A percentile compares a stretch with the other conserved stretches of the same genome.
Evolutionary conservation across 179 eudicot species (phyloP).

Genomic region (Beta corolliflora): DNA sequence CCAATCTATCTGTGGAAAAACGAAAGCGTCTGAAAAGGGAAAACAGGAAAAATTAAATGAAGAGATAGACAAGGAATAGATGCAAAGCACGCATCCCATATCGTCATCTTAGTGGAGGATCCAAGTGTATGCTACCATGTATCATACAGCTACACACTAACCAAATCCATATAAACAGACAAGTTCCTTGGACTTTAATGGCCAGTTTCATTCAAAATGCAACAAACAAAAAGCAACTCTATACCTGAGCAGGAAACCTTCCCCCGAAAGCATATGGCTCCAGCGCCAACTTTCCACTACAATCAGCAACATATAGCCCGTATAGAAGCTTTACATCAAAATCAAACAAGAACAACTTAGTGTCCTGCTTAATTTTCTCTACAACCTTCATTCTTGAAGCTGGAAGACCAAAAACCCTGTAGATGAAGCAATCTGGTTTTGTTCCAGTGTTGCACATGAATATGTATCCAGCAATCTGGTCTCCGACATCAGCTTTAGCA

Average conservation of each 20-base stretch:
- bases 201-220: neutral
- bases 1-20: too few species aligned
- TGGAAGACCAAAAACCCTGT: conserved; percentile 86
- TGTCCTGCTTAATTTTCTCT: conserved; percentile 60
- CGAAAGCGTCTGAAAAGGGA: neutral
- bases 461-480: conserved; percentile 59
- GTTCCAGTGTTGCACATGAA: conserved; percentile 67
- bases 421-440: conserved; percentile 63
- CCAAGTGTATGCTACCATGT: neutral
- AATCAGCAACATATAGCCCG: conserved; percentile 68
- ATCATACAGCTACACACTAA: neutral
- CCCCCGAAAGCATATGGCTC: conserved; percentile 76
- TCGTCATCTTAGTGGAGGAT: neutral
- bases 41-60: neutral
- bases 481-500: conserved; percentile 3
- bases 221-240: neutral
- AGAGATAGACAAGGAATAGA: neutral
- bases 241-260: conserved; percentile 79
- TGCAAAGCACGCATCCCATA: neutral
- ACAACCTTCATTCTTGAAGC: conserved; percentile 45
- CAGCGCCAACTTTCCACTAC: conserved; percentile 51
- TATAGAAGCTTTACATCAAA: conserved; percentile 71
- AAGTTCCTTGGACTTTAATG: neutral
- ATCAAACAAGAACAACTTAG: conserved; percentile 73
- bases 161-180: neutral